Conservation (phyloP, 805 yeast genomes). For the Hyphopichia homilentoma region DNA sequence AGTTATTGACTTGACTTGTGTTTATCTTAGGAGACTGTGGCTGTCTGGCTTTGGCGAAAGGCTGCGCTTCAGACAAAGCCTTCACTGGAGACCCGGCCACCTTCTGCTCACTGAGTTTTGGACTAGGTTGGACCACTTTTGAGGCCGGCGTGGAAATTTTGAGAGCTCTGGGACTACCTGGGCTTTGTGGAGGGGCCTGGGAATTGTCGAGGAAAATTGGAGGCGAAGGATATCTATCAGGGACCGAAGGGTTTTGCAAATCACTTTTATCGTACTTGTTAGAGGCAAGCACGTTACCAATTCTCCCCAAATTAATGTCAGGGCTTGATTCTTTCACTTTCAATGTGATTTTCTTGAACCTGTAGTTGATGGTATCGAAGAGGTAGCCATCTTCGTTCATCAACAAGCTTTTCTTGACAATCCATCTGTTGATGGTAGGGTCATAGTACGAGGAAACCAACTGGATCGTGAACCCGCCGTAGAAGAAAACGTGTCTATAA, state of each 20-base stretch:
- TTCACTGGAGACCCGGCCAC: no score
- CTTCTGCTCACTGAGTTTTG: no score
- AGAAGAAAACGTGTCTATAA: constrained; percentile 53
- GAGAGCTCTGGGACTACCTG: background rate
- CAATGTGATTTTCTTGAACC: constrained; percentile 43
- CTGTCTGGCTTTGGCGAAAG: no score
- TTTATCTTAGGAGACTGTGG: no score
- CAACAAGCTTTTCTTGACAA: constrained; percentile 38
- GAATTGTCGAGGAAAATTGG: constrained; percentile 12
- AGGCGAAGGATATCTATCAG: constrained; percentile 15
- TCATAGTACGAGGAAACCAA: constrained; percentile 19
- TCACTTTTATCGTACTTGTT: constrained; percentile 14
- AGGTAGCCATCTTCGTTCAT: constrained; percentile 55
- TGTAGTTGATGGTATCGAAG: constrained; percentile 49
- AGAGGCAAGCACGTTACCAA: constrained; percentile 30
- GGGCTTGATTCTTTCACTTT: constrained; percentile 12
- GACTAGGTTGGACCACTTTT: background rate
- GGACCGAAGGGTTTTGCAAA: constrained; percentile 1
- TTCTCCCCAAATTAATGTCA: constrained; percentile 19
- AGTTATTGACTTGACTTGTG: no score
- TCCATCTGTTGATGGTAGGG: constrained; percentile 27
- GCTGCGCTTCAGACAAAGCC: no score
- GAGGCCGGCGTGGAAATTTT: background rate
- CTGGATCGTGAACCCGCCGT: constrained; percentile 62
- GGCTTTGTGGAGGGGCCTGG: background rate